Evolutionary conservation across 2,329 filamentous ascomycete genomes (phyloP), one percentile per base, ranked within the genome.

Genomic region (Alternaria rosae): DNA sequence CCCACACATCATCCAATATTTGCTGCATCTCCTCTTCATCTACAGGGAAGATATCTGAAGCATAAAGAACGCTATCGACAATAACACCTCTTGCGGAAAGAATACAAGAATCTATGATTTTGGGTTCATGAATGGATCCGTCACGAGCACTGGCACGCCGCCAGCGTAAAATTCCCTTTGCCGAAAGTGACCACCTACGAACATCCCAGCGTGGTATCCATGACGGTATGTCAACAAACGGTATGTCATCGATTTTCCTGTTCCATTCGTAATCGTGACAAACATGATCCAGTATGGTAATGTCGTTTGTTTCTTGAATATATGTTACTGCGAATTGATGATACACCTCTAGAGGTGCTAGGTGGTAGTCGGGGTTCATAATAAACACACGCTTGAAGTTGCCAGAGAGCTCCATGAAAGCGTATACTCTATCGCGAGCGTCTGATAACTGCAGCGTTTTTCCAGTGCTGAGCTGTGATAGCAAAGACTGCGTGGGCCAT

Each of bases 321-420:
- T 17, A 28, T 9, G 2, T 6, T 1, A 47, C 11, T 26, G 23
- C 23, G 15, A 47, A 47, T 26, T 17, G 43, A 7, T n/a, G 23
- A 2, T 47, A 47, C 15, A 28, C 23, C 6, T 47, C 5, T 26
- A 28, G 23, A 28, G 43, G 21, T 3, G 42, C 4, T 15, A 44
- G 17, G 12, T n/a, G 15, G 2, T 45, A 45, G 43, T 45, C 21
- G 2, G 42, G 42, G 2, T n/a, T 3, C 15, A 25, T 25, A 6
- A 0, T 8, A 21, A 25, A 2, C 21, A 11, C 2, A 13, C 42
- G 7, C 13, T 45, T 5, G 1, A 0, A 1, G 11, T 6, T 8
- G 8, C 9, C 3, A n/a, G 1, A 25, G 2, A 45, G 15, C 1
- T 45, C 42, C 21, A 26, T 26, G 13, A 45, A 45, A n/a, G 43